Percentiles rank a stretch among this genome's conserved stretches.
These are phyloP conservation scores for Pseudogymnoascus destructans DNA, from an alignment of 2,329 filamentous ascomycete species.

Conservation along the genomic window DNA sequence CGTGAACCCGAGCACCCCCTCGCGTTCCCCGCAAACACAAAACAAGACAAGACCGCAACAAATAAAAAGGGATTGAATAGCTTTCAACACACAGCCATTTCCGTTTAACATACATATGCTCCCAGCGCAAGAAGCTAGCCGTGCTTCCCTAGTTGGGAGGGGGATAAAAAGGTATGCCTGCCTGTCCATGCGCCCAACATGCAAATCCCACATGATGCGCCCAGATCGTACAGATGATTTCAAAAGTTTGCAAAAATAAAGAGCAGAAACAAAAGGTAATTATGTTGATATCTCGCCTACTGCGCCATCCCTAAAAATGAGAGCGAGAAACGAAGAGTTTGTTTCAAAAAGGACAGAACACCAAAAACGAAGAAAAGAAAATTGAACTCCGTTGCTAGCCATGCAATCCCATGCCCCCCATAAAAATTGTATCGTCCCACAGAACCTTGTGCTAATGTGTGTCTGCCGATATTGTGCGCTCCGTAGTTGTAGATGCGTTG, in stretches of 20 bases:
- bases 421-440: slow-evolving; percentile 6
- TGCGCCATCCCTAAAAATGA: slow-evolving; percentile 3
- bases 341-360: background rate
- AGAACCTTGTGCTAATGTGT: slow-evolving; percentile 1
- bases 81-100: background rate
- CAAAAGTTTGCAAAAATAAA: background rate
- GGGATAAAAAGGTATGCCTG: slow-evolving; percentile 1
- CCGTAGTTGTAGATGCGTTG: slow-evolving; percentile 4
- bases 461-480: slow-evolving; percentile 7
- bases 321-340: background rate
- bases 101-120: slow-evolving; percentile 6
- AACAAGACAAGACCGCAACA: background rate
- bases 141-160: background rate
- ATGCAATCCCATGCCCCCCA: slow-evolving; percentile 2
- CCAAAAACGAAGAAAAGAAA: slow-evolving; percentile 8
- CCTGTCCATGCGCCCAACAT: slow-evolving; percentile 6
- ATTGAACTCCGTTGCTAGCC: slow-evolving; percentile 1
- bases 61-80: background rate
- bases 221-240: slow-evolving; percentile 5
- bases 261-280: background rate
- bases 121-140: background rate
- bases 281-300: background rate
- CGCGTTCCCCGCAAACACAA: background rate
- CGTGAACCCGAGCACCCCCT: background rate
- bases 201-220: slow-evolving; percentile 3